Evolutionary conservation across 139 green algal genomes (phyloP), one percentile per base, ranked within the genome.

Genomic region (Nannochloris sp.): DNA sequence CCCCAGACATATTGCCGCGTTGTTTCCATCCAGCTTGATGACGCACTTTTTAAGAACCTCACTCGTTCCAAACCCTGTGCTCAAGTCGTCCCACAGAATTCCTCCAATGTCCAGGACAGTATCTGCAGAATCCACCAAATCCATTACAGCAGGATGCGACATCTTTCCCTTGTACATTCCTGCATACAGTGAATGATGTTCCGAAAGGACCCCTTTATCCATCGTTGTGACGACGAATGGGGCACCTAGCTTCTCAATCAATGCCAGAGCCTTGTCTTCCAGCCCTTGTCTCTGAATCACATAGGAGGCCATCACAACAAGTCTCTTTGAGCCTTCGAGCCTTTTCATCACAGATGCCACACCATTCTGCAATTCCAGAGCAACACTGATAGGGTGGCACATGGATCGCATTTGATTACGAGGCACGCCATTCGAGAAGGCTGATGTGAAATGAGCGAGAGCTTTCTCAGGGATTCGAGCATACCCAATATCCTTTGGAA

Each of bases 201-300:
- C 58, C 14, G 58, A 23, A 59, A 64, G 40, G n/a, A 23, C 23
- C 30, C 40, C 58, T 25, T 64, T 64, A 51, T 64, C 58, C 40
- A 64, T 55, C 6, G 20, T 17, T 13, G 23, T 64, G 14, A 30
- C 14, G 30, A 28, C 58, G 57, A 53, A 64, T 51, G n/a, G n/a
- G 12, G 12, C 23, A 3, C 23, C 23, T 14, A 51, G 20, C 30
- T 30, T 31, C 23, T 64, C 58, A 28, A 64, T 50, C 23, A 64
- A 28, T 13, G 12, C 58, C 29, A 59, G 6, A 28, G 20, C 58
- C 20, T 23, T 55, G 20, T 25, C 23, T n/a, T 57, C 20, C 40
- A 64, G 58, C 14, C 25, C 25, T 17, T 57, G 43, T 26, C 58
- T 28, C 3, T 28, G 20, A 30, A 59, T 17, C 58, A 55, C 56